Evolutionary conservation across 768 basidiomycete species (phyloP).

Genomic region (Rhizopogon vulgaris): DNA sequence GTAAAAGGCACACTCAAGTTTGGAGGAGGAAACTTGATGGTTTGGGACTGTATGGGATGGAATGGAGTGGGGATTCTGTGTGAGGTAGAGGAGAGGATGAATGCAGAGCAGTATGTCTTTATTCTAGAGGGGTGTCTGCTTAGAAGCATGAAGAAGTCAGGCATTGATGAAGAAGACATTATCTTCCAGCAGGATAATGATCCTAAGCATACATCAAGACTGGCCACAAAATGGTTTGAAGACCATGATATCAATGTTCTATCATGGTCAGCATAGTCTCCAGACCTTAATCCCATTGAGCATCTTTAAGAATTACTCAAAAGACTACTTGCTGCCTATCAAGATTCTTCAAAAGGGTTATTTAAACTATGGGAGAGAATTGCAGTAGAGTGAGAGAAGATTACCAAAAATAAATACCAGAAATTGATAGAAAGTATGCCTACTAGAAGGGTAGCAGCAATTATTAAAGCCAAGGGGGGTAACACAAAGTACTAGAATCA

Average conservation of each 20-base stretch:
- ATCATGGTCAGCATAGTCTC: conserved; percentile 12
- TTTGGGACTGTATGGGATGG: conserved; percentile 17
- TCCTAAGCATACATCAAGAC: conserved; percentile 28
- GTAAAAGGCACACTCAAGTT: conserved; percentile 3
- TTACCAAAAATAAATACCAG: conserved; percentile 5
- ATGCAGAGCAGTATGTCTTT: conserved; percentile 8
- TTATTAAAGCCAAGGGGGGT: neutral
- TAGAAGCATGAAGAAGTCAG: conserved; percentile 7
- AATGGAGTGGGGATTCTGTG: conserved; percentile 10
- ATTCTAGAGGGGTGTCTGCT: conserved; percentile 10
- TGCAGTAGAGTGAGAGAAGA: conserved; percentile 8
- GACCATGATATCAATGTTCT: conserved; percentile 7
- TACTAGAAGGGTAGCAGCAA: conserved; percentile 10
- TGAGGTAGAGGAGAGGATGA: conserved; percentile 11
- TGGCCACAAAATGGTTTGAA: conserved; percentile 12
- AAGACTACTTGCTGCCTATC: conserved; percentile 3
- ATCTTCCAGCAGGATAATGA: conserved; percentile 34
- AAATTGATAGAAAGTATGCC: conserved; percentile 12
- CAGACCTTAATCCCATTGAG: conserved; percentile 14
- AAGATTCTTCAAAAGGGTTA: conserved; percentile 2
- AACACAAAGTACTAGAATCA: neutral
- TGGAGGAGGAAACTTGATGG: conserved; percentile 11
- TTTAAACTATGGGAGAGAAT: conserved; percentile 8
- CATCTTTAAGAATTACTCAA: conserved; percentile 10
- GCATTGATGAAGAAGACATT: conserved; percentile 2